Conservation (phyloP, 1,139 yeast species). For the Taiozyma sp. region DNA sequence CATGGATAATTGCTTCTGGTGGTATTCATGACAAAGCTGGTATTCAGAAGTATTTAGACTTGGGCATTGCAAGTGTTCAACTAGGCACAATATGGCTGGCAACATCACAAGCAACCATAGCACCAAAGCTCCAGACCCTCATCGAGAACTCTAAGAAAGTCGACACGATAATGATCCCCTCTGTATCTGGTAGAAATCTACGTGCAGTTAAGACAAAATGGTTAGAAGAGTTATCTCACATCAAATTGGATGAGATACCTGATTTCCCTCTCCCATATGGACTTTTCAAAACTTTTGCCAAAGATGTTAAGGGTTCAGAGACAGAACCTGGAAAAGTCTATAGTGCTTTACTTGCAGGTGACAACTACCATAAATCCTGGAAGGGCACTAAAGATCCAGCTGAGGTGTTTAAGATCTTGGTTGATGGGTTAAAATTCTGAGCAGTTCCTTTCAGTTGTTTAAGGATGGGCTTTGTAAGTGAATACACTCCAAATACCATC, state of each 20-base stretch:
- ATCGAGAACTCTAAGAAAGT: conserved; percentile 4
- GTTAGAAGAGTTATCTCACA: conserved; percentile 5
- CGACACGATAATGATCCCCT: conserved; percentile 17
- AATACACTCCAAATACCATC: too few relatives aligned
- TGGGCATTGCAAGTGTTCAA: conserved; percentile 44
- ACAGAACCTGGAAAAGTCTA: neutral
- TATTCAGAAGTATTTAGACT: conserved; percentile 26
- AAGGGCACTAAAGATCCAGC: conserved; percentile 8
- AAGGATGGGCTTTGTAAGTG: too few relatives aligned
- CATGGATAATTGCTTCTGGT: conserved; percentile 42
- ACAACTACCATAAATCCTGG: conserved; percentile 8
- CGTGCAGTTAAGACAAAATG: conserved; percentile 18
- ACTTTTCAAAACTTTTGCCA: conserved; percentile 13
- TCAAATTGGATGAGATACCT: conserved; percentile 10
- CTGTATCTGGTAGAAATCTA: conserved; percentile 21
- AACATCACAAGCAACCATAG: conserved; percentile 19
- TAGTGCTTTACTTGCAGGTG: conserved; percentile 14
- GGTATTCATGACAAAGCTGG: conserved; percentile 35
- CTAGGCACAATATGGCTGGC: conserved; percentile 43
- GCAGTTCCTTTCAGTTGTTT: neutral
- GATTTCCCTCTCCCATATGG: conserved; percentile 23
- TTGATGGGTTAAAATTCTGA: neutral
- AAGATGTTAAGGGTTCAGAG: conserved; percentile 5
- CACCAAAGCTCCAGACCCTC: conserved; percentile 2
- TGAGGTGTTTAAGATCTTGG: conserved; percentile 8